Evolutionary conservation across 805 yeast species (phyloP).

Genomic region (Spencermartinsiella europaea): DNA sequence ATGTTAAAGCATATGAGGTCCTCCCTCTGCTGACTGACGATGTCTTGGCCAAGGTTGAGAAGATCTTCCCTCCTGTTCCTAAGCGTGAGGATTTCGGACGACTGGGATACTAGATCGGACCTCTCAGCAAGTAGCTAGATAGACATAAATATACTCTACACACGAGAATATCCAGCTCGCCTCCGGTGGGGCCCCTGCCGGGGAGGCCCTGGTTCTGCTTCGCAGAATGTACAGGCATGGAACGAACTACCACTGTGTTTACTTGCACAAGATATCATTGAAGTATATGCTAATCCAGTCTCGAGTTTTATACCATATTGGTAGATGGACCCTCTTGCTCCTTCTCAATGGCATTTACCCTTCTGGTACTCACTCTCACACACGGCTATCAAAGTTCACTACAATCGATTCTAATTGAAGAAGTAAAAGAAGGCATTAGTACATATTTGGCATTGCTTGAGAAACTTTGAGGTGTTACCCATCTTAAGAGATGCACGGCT

Average conservation of each 20-base stretch:
- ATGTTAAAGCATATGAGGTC: slow-evolving; percentile 29
- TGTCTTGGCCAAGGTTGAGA: slow-evolving; percentile 26
- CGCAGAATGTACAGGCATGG: no score
- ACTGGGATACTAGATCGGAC: neutral
- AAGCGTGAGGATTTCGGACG: slow-evolving; percentile 6
- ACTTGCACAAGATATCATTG: no score
- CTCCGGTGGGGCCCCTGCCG: neutral
- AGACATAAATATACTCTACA: neutral
- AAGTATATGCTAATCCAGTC: no score
- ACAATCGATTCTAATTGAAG: neutral
- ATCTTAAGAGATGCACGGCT: no score
- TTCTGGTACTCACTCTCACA: no score
- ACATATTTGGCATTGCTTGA: no score
- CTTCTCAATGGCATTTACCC: no score
- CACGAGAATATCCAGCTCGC: neutral
- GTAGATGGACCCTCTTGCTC: no score
- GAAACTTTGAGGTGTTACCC: no score
- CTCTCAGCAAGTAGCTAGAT: neutral
- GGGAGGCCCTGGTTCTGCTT: neutral
- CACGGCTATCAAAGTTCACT: no score
- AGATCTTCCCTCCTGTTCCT: slow-evolving; percentile 28
- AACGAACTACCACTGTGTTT: neutral
- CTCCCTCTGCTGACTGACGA: slow-evolving; percentile 26
- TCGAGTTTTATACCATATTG: no score
- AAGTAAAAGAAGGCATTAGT: neutral